Percentiles rank a stretch among this genome's conserved stretches.
Evolutionary conservation across 2,329 filamentous ascomycete species (phyloP).

Genomic region (Aureobasidium subglaciale): DNA sequence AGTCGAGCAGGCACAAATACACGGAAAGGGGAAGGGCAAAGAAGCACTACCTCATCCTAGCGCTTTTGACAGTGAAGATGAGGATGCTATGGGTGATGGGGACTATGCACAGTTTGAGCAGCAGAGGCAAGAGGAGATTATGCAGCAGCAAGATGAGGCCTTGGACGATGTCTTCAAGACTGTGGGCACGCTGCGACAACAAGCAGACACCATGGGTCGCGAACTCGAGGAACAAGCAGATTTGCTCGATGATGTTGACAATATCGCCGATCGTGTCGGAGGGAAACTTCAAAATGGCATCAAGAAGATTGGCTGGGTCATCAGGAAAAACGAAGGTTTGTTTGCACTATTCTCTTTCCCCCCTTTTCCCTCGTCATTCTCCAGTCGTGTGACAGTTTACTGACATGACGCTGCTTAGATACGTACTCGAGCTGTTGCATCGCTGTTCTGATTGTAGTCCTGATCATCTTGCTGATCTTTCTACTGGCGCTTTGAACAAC

Average conservation of each 20-base stretch:
- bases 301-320: slow-evolving; percentile 76
- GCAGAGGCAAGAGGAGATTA: slow-evolving; percentile 81
- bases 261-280: slow-evolving; percentile 76
- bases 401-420: slow-evolving; percentile 37
- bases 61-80: slow-evolving; percentile 40
- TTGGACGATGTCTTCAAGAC: slow-evolving; percentile 89
- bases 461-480: slow-evolving; percentile 79
- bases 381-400: background rate
- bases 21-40: slow-evolving; percentile 31
- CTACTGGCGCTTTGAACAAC: slow-evolving; percentile 54
- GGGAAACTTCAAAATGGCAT: slow-evolving; percentile 79
- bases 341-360: background rate
- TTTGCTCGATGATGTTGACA: slow-evolving; percentile 80
- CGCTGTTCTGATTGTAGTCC: slow-evolving; percentile 73
- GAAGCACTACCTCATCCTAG: slow-evolving; percentile 55
- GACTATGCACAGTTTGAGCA: slow-evolving; percentile 64
- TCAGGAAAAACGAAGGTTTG: slow-evolving; percentile 81
- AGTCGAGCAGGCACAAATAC: slow-evolving; percentile 34
- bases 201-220: slow-evolving; percentile 92
- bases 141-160: slow-evolving; percentile 90
- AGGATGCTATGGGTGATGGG: slow-evolving; percentile 52
- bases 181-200: slow-evolving; percentile 80
- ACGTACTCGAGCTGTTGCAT: slow-evolving; percentile 84
- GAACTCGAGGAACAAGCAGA: slow-evolving; percentile 92
- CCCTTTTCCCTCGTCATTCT: background rate